Evolutionary conservation across 2,329 filamentous ascomycete species (phyloP).

Genomic region (Paecilomyces fulvus): DNA sequence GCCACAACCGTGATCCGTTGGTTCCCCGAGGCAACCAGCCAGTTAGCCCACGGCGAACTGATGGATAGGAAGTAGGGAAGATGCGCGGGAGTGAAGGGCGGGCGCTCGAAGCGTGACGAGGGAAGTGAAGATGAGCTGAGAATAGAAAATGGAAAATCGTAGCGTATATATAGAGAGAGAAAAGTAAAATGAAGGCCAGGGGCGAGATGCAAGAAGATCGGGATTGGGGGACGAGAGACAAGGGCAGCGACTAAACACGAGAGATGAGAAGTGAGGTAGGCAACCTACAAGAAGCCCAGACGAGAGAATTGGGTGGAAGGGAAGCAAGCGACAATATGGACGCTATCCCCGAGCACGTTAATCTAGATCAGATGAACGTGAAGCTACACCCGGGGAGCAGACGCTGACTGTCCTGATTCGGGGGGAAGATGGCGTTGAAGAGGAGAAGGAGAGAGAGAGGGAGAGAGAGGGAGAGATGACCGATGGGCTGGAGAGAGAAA

Average conservation of each 20-base stretch:
- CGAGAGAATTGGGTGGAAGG: slow-evolving; percentile 7
- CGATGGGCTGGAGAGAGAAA: neutral
- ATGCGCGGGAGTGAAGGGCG: neutral
- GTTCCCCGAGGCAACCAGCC: slow-evolving; percentile 3
- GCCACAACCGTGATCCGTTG: slow-evolving; percentile 5
- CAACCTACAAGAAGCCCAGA: slow-evolving; percentile 37
- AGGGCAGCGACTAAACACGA: slow-evolving; percentile 6
- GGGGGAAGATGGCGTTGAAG: neutral
- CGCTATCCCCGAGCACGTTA: slow-evolving; percentile 7
- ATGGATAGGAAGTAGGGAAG: neutral
- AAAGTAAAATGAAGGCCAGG: neutral
- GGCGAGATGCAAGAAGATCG: neutral
- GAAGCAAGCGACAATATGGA: slow-evolving; percentile 9
- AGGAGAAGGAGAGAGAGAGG: neutral
- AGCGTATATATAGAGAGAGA: neutral
- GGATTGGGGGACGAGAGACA: slow-evolving; percentile 7
- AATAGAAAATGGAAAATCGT: slow-evolving; percentile 2
- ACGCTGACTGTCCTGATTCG: neutral
- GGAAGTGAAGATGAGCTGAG: slow-evolving; percentile 2
- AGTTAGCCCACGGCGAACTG: neutral
- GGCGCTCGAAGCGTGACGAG: neutral
- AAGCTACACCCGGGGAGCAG: neutral
- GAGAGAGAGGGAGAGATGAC: neutral
- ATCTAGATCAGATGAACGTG: neutral
- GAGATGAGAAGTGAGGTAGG: slow-evolving; percentile 18